Conservation (phyloP, 805 yeast genomes). For the Candida caryicola region DNA sequence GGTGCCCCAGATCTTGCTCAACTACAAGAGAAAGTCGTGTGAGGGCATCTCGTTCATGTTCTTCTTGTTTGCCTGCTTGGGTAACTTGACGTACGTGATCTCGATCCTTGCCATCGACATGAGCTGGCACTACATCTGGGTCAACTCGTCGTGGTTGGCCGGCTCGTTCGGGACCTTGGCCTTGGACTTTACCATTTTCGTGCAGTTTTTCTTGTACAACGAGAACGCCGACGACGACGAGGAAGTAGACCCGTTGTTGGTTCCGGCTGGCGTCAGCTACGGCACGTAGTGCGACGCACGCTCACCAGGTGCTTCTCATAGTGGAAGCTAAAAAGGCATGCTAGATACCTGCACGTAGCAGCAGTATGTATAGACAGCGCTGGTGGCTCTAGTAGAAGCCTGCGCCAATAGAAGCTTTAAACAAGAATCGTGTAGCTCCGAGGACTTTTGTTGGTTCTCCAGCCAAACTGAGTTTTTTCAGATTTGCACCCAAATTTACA, state of each 20-base stretch:
- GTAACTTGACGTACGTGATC: slow-evolving; percentile 86
- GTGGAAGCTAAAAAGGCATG: too few relatives aligned
- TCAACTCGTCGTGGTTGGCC: slow-evolving; percentile 89
- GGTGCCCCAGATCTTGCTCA: slow-evolving; percentile 85
- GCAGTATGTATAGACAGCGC: too few relatives aligned
- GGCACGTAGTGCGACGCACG: background rate
- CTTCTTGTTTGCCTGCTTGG: slow-evolving; percentile 91
- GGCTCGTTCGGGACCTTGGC: slow-evolving; percentile 87
- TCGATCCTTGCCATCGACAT: slow-evolving; percentile 77
- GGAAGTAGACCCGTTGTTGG: slow-evolving; percentile 12
- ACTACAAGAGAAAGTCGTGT: slow-evolving; percentile 83
- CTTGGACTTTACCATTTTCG: slow-evolving; percentile 79
- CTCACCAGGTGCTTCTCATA: too few relatives aligned
- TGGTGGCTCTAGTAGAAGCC: too few relatives aligned
- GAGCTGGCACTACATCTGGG: slow-evolving; percentile 64
- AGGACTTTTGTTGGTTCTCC: too few relatives aligned
- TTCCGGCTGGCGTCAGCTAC: background rate
- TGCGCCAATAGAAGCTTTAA: too few relatives aligned
- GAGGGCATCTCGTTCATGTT: slow-evolving; percentile 94
- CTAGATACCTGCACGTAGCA: too few relatives aligned
- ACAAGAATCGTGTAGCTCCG: too few relatives aligned
- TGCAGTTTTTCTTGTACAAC: slow-evolving; percentile 80
- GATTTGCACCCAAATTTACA: too few relatives aligned
- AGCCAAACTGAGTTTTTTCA: too few relatives aligned
- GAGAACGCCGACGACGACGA: slow-evolving; percentile 29